Conservation (phyloP, 257 asterid genomes). For the Jacaranda mimosifolia region DNA sequence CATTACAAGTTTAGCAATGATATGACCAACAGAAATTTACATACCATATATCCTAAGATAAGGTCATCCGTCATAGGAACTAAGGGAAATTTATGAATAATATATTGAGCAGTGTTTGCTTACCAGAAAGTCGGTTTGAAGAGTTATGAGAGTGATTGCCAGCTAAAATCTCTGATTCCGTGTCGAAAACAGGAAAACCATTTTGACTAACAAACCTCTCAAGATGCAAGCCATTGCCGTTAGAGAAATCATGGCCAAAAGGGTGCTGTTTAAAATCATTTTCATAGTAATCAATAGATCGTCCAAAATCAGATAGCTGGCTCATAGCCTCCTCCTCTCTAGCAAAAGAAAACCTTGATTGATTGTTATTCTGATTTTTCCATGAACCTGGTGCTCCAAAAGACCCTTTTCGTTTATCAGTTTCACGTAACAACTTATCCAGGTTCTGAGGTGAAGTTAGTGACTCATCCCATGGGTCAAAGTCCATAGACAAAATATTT, state of each 20-base stretch:
- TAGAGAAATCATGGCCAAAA: slow-evolving; percentile 55
- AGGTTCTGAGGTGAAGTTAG: slow-evolving; percentile 78
- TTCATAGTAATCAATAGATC: slow-evolving; percentile 49
- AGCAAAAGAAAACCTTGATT: slow-evolving; percentile 95
- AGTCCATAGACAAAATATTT: slow-evolving; percentile 82
- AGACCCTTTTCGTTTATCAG: slow-evolving; percentile 59
- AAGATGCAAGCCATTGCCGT: slow-evolving; percentile 50
- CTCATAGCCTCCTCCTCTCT: slow-evolving; percentile 69
- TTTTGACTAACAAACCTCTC: slow-evolving; percentile 58
- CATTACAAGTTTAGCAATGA: neutral
- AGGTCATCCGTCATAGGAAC: slow-evolving; percentile 10
- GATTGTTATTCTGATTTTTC: slow-evolving; percentile 70
- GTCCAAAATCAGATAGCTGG: slow-evolving; percentile 52
- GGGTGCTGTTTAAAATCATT: slow-evolving; percentile 55
- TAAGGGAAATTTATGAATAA: neutral
- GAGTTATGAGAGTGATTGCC: slow-evolving; percentile 54
- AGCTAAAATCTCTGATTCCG: slow-evolving; percentile 60
- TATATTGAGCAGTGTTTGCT: slow-evolving; percentile 32
- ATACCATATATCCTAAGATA: slow-evolving; percentile 4
- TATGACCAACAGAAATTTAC: neutral
- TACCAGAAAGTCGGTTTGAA: slow-evolving; percentile 72
- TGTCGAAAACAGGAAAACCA: slow-evolving; percentile 57
- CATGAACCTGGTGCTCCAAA: slow-evolving; percentile 63
- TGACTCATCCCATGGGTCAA: slow-evolving; percentile 81
- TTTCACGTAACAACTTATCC: slow-evolving; percentile 66